A percentile compares a stretch with the other conserved stretches of the same genome.
phyloP scores from a whole-genome alignment of 1,284 basidiomycete species.

The Cryptococcus amylolentus region DNA sequence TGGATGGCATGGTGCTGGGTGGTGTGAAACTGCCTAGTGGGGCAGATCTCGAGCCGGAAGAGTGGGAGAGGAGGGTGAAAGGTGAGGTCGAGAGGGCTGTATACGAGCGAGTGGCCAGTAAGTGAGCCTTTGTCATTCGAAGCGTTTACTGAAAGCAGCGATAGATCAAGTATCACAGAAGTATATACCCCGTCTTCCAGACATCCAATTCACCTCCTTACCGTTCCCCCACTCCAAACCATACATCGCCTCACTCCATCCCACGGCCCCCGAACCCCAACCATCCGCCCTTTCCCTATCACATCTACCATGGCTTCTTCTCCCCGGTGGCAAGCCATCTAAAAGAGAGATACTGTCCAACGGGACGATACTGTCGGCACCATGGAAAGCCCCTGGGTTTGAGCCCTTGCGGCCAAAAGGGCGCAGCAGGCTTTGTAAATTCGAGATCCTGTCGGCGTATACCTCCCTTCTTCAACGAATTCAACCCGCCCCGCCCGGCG shows the following conservation, averaged over 20 bases:
- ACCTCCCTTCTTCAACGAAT: conserved; percentile 13
- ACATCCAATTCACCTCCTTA: conserved; percentile 58
- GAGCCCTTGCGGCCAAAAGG: conserved; percentile 23
- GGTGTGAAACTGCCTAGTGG: conserved; percentile 54
- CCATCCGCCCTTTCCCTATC: conserved; percentile 17
- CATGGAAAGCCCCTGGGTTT: conserved; percentile 36
- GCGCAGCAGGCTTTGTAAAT: conserved; percentile 31
- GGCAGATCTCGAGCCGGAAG: conserved; percentile 39
- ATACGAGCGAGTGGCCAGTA: conserved; percentile 36
- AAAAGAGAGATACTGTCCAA: conserved; percentile 24
- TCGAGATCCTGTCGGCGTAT: conserved; percentile 54
- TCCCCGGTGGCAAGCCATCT: conserved; percentile 59
- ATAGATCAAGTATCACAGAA: neutral
- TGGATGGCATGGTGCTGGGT: conserved; percentile 65
- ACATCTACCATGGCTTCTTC: conserved; percentile 50
- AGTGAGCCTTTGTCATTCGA: conserved; percentile 14
- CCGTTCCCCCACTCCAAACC: conserved; percentile 62
- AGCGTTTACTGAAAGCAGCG: conserved; percentile 14
- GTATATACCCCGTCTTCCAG: conserved; percentile 56
- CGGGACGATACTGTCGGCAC: conserved; percentile 13
- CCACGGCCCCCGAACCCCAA: conserved; percentile 15
- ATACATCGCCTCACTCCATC: conserved; percentile 18
- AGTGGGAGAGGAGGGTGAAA: conserved; percentile 59
- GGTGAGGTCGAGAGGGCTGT: conserved; percentile 59
- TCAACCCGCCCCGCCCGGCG: neutral